Evolutionary conservation across 2,329 filamentous ascomycete species (phyloP), one percentile per base, ranked within the genome.

Genomic region (Colletotrichum neosansevieriae): DNA sequence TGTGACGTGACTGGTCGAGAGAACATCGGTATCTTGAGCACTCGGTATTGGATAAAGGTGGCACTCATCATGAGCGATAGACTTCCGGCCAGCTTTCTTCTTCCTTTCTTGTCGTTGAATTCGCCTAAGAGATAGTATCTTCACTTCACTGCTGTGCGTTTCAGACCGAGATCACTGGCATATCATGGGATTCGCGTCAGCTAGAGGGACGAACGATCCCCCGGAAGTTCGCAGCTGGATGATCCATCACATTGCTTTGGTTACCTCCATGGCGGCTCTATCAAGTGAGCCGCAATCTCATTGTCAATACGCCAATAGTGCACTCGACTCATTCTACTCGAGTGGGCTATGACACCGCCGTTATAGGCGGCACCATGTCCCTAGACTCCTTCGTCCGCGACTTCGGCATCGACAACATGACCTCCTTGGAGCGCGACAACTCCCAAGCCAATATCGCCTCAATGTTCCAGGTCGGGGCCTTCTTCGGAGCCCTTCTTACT

Each of bases 401-500:
- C 38, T 74, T 73, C 56, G 58, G 68, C 32, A 67, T 73, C 10
- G 66, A 67, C 12, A 24, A 56, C 2, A 56, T 60, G 12, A 62
- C 53, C 17, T 38, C 62, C 2, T 54, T 50, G 10, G 47, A 62
- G 15, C 63, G 70, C 17, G 72, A 72, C n/a, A 56, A 68, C 13
- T 67, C 72, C 10, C 63, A 67, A 17, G 70, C 70, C 24, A 79
- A 79, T 63, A 79, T 79, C 32, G 76, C 78, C 72, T 75, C 68
- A 65, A 86, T 85, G 3, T 88, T 88, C 71, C 84, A 83, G 13
- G 86, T 85, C 4, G 86, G 86, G n/a, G 86, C 85, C 63, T 81
- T 86, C 36, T 84, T 88, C 70, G 86, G 86, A 4, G 80, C 84
- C 32, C 78, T 88, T 24, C 83, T 85, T 76, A 85, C 82, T 63